Base-by-base conservation (phyloP, 345 rosid genomes). In the Linum lewisii region DNA sequence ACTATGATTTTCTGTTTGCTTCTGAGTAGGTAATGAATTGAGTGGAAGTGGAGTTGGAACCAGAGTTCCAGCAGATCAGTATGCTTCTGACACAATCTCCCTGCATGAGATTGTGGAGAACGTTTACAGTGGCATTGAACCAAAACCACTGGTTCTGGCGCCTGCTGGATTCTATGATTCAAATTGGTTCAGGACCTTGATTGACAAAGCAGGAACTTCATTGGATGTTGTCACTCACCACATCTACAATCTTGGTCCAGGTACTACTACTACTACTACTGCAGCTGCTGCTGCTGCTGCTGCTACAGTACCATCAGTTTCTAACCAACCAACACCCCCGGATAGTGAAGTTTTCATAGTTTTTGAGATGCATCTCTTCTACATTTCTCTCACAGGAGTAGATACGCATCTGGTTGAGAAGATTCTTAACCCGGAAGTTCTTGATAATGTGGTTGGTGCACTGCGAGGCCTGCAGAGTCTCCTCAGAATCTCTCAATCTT, bases 211-310 rank as follows among this genome's bases (percentile, higher is more conserved):
- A 25, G 62, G 61, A 44, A 52, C 69, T 57, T 73, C 82, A 56
- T 32, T 85, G 7, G 74, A 89, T 57, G 97, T 77, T 3, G 69
- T 79, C 59, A 89, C 92, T 8, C 97, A 76, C 60, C 96, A 93
- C 73, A 90, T 93, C 68, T 93, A 93, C 82, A 81, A 89, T 65
- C 96, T 93, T 23, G 99, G 99, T 42, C 83, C 99, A 72, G 97
- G 99, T 90, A 79, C 15, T 61, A 25, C 57, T 42, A 62, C 45
- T 21, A 34, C 10, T 59, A 72, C 36, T 54, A 51, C 21, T 21
- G 51, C 37, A n/a, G n/a, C 15, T 61, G 23, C 57, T 42, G 60
- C 45, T 21, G 34, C 10, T 59, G 71, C 36, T 54, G 54, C 21
- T 21, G 51, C 37, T 56, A 58, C 15, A 20, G 44, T 34, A 38